Base-by-base conservation (phyloP, 2,329 filamentous ascomycete genomes). In the Penicillium hesseltinei region DNA sequence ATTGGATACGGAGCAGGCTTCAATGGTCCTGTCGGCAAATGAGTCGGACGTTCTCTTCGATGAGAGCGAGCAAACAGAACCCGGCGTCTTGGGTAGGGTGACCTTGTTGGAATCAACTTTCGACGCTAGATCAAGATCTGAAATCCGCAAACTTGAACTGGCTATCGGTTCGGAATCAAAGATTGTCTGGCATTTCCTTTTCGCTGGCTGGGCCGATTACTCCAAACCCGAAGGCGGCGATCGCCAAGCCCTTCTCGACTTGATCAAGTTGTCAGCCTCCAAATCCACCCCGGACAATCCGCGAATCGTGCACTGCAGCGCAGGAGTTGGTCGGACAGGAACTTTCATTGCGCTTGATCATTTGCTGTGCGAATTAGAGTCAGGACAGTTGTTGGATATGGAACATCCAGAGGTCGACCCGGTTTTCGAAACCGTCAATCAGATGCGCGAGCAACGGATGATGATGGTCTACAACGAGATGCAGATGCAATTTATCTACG, bases 291-390 rank as follows among this genome's bases (percentile, higher is more conserved):
- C 79, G 7, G 74, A 80, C 23, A 92, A 89, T 67, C 90, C 93
- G 5, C 87, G 93, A 54, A 87, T 97, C 58, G 84, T 92, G 11
- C 89, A 92, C 74, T 92, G 90, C 78, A 96, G 91, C 70, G 94
- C 94, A 8, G 94, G 94, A 39, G 93, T 99, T 15, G 94, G 94
- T 13, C 86, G 94, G 54, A 96, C 90, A 8, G 94, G 94, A 35
- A 97, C 94, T 0, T 99, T 97, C 71, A 96, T 99, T 68, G 89
- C 91, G 2, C 83, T 99, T n/a, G 94, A 97, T 75, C 91, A 95
- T 73, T 84, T 99, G 27, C 82, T 96, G 62, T 83, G 87, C 36
- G 91, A 97, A 74, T 81, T 97, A 10, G 86, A 90, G 27, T 83
- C 86, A 6, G 93, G 92, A 49, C 82, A 86, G 23, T 76, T 96